These are phyloP conservation scores for Fusarium fracticaudum DNA, from an alignment of 2,329 filamentous ascomycete genomes.

Conservation along the genomic window DNA sequence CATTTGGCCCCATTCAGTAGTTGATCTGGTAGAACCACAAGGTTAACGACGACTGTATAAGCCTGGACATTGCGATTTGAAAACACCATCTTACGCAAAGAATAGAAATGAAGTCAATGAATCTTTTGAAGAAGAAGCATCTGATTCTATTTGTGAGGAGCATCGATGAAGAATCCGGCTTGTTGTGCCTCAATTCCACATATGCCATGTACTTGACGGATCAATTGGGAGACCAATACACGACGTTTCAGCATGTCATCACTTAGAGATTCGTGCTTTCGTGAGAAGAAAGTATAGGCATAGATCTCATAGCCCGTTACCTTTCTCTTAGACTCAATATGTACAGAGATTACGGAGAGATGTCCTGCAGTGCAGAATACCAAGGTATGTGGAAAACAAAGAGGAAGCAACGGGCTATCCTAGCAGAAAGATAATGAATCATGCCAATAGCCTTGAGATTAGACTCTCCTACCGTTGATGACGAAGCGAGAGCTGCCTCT, in stretches of 20 bases:
- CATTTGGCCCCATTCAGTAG: neutral
- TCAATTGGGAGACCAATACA: neutral
- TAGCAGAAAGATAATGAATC: neutral
- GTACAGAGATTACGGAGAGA: neutral
- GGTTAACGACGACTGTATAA: neutral
- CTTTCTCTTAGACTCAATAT: neutral
- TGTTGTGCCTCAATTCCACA: neutral
- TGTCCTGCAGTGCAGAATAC: neutral
- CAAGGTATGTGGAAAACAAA: conserved; percentile 1
- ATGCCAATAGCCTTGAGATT: neutral
- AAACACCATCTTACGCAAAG: too few species aligned
- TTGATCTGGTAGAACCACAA: neutral
- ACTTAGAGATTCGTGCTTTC: too few species aligned
- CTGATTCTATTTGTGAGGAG: neutral
- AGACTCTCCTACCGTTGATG: neutral
- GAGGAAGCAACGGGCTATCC: neutral
- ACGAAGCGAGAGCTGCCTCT: neutral
- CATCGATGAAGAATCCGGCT: neutral
- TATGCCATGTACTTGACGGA: conserved; percentile 1
- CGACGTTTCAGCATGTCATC: neutral
- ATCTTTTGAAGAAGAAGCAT: neutral
- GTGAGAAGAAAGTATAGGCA: neutral
- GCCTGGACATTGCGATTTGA: neutral
- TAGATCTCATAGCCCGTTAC: neutral
- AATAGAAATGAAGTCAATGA: neutral